Evolutionary conservation across 75 land plant genomes (phyloP), one percentile per base, ranked within the genome.

Genomic region (Sequoiadendron giganteum): DNA sequence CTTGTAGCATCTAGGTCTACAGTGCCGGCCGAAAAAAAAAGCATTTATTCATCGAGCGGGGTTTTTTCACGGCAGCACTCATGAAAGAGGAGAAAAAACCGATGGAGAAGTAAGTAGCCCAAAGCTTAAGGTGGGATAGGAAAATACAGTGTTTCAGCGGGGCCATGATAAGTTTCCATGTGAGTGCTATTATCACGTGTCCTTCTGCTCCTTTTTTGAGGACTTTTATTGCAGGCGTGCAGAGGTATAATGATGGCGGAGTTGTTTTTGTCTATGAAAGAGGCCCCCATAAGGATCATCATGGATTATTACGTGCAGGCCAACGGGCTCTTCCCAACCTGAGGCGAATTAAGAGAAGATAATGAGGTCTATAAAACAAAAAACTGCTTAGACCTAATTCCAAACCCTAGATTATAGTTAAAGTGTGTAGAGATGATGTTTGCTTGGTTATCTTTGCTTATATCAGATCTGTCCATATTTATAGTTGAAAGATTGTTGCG

Each of bases 161-260:
- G 38, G 78, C 25, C 38, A 76, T 76, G 16, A 76, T 76, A 11
- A 36, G 39, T 14, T 32, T 75, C 38, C 78, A 75, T 75, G 78
- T 32, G 78, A 18, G 38, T 32, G 38, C 16, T 75, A 11, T 32
- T 34, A 36, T 18, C 36, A 32, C 78, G 32, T 14, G 32, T 10
- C 13, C 36, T 32, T 14, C 78, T 32, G 14, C 36, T 36, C 32
- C 36, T 75, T 75, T 75, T 36, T 75, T 36, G 15, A 32, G 38
- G 78, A 14, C 32, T 75, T 75, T 75, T 32, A 32, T 75, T 75
- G 78, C 78, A 75, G 78, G 78, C 78, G 78, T 75, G 78, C 78
- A 10, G 4, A 75, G 36, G 39, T 15, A 52, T 52, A 52, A 52
- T 52, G 55, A 52, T 52, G 55, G 55, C 55, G 16, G 55, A 52